Evolutionary conservation across 1,284 basidiomycete species (phyloP), one percentile per base, ranked within the genome.

Genomic region (Sanguinoderma infundibulare): DNA sequence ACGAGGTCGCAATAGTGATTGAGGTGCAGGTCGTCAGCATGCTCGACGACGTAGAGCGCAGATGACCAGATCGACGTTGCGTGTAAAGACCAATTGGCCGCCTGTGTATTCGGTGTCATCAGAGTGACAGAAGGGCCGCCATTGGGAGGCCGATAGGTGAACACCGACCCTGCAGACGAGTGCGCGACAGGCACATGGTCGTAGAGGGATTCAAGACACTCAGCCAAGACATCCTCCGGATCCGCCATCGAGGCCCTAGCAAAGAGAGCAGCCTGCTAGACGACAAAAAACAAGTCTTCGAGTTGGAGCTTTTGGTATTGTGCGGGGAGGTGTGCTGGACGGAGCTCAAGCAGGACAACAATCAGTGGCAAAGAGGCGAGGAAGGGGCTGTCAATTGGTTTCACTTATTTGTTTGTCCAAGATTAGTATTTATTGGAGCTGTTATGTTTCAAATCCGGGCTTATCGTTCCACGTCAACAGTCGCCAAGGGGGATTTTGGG

Each of bases 21-120:
- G n/a, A 86, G 63, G 30, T 60, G 49, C 1, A 89, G 73, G 36
- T 81, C 76, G 34, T 78, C 71, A 36, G 90, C 61, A 64, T 91
- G 84, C 70, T 90, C 83, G 52, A 86, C 86, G 44, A 91, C 72
- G 74, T 84, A 89, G 55, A 84, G 73, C 2, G 90, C 83, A 4
- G 90, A 81, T 5, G 81, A 75, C 91, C 90, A 92, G 68, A 92
- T 85, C 17, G 87, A 87, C 6, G 87, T 87, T 1, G 90, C 90
- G 63, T 92, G 90, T 4, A 92, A 73, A 5, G 81, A 78, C 90
- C 90, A 92, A 67, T 92, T 90, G 10, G 80, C 78, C 10, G 87
- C 75, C 12, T 81, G 76, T 4, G 90, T 87, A 68, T 91, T 86
- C 15, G 91, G 90, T 2, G 83, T 87, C 26, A 71, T 71, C 50